These are phyloP conservation scores for Entomortierella beljakovae DNA, from an alignment of 192 early-diverging fungal species.

Conservation along the genomic window DNA sequence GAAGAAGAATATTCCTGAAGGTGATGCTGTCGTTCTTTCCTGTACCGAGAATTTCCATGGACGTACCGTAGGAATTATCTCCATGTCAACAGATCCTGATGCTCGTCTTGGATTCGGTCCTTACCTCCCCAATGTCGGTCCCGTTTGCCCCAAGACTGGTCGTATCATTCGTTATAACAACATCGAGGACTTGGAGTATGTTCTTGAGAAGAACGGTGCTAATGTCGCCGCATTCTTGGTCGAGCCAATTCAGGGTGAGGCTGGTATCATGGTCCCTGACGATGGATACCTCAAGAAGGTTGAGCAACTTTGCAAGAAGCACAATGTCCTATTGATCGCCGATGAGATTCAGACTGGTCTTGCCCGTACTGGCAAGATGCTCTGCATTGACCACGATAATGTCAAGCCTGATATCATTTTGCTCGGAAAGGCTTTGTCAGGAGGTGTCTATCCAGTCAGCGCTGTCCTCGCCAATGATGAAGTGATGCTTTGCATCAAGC, in stretches of 20 bases:
- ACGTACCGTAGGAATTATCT: conserved; percentile 91
- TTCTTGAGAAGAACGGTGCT: conserved; percentile 84
- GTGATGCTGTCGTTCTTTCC: conserved; percentile 86
- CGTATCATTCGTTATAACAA: conserved; percentile 84
- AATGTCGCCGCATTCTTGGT: conserved; percentile 95
- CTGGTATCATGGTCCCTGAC: conserved; percentile 95
- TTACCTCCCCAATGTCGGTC: conserved; percentile 89
- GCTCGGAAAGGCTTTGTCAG: conserved; percentile 98
- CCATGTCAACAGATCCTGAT: conserved; percentile 95
- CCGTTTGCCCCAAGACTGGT: conserved; percentile 79
- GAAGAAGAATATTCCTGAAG: conserved; percentile 87
- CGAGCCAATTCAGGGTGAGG: conserved; percentile 99
- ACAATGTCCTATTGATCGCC: conserved; percentile 97
- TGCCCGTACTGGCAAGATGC: conserved; percentile 92
- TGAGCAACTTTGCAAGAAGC: conserved; percentile 94
- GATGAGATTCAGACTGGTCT: conserved; percentile 99
- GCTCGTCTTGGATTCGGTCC: conserved; percentile 91
- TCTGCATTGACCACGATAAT: conserved; percentile 94
- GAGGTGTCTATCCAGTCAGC: conserved; percentile 96
- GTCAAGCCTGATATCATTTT: conserved; percentile 95
- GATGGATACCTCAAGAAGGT: conserved; percentile 90
- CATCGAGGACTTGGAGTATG: conserved; percentile 87
- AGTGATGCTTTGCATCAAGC: conserved; percentile 84
- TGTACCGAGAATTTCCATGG: conserved; percentile 96
- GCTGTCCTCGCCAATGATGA: conserved; percentile 90